phyloP scores from a whole-genome alignment of 2,329 filamentous ascomycete species.

The Parastagonospora nodorum region DNA sequence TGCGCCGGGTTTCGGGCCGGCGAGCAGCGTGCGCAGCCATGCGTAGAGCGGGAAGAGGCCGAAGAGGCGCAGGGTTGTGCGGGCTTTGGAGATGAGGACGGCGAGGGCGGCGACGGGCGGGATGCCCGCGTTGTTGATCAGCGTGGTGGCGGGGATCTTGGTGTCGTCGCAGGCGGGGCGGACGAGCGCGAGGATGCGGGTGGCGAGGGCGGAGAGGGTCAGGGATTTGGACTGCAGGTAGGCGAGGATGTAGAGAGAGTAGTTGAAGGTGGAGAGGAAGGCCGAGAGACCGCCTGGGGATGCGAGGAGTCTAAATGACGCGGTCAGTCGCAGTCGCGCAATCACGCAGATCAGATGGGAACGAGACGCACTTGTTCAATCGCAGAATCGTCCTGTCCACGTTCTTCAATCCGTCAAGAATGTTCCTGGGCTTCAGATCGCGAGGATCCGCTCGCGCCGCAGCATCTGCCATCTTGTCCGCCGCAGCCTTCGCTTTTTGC shows the following conservation, averaged over 20 bases:
- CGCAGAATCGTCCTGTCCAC: constrained; percentile 49
- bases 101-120: constrained; percentile 45
- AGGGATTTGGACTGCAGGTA: constrained; percentile 49
- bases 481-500: constrained; percentile 40
- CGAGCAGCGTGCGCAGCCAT: constrained; percentile 49
- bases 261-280: constrained; percentile 55
- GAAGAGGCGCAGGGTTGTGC: constrained; percentile 52
- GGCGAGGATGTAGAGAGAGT: constrained; percentile 52
- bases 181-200: constrained; percentile 40
- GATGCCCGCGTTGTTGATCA: constrained; percentile 32
- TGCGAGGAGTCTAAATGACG: constrained; percentile 46
- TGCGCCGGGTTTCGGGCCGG: constrained; percentile 49
- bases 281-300: constrained; percentile 51
- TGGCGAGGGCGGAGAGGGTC: constrained; percentile 32
- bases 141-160: constrained; percentile 28
- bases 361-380: constrained; percentile 48
- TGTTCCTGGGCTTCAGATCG: constrained; percentile 14
- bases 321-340: constrained; percentile 9
- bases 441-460: constrained; percentile 23
- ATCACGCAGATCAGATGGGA: background rate
- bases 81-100: constrained; percentile 47
- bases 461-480: constrained; percentile 27
- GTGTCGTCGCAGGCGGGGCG: constrained; percentile 35
- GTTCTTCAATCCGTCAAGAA: constrained; percentile 37
- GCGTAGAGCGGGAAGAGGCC: constrained; percentile 52